A percentile compares a stretch with the other conserved stretches of the same genome.
Evolutionary conservation across 2,329 filamentous ascomycete species (phyloP).

Genomic region (Aspergillus hiratsukae): DNA sequence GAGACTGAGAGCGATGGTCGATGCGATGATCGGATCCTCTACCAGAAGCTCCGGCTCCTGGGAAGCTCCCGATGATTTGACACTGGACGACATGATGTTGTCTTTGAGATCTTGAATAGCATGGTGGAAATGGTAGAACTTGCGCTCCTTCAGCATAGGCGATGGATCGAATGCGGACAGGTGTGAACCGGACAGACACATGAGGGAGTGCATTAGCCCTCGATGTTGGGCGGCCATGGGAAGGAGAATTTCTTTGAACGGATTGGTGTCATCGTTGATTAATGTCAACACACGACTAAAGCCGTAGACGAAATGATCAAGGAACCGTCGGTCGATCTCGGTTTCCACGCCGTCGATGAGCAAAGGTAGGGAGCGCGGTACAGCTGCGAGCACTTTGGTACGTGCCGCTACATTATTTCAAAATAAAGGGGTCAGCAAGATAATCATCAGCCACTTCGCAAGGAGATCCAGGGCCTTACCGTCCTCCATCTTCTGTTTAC

Average conservation of each 20-base stretch:
- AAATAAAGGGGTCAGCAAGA: neutral
- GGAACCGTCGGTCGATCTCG: conserved; percentile 71
- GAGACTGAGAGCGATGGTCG: conserved; percentile 57
- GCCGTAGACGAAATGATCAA: conserved; percentile 76
- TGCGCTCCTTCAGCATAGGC: conserved; percentile 50
- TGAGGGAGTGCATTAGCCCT: conserved; percentile 84
- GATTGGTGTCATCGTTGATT: conserved; percentile 74
- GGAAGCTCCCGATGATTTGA: conserved; percentile 14
- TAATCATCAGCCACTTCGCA: neutral
- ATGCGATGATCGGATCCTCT: conserved; percentile 58
- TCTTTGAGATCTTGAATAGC: conserved; percentile 38
- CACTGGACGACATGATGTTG: conserved; percentile 30
- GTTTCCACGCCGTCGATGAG: conserved; percentile 80
- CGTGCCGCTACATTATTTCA: conserved; percentile 21
- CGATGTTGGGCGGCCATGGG: conserved; percentile 75
- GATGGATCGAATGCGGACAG: conserved; percentile 50
- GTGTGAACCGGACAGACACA: conserved; percentile 78
- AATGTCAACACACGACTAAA: conserved; percentile 78
- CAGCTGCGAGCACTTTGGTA: conserved; percentile 28
- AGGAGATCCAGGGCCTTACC: conserved; percentile 31
- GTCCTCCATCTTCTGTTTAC: conserved; percentile 70
- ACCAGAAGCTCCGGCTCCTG: conserved; percentile 37
- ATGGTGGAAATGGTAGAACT: conserved; percentile 50
- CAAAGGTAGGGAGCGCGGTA: conserved; percentile 47
- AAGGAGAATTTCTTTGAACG: conserved; percentile 78